phyloP scores from a whole-genome alignment of 768 basidiomycete species.

The Sistotremastrum niveocremeum region DNA sequence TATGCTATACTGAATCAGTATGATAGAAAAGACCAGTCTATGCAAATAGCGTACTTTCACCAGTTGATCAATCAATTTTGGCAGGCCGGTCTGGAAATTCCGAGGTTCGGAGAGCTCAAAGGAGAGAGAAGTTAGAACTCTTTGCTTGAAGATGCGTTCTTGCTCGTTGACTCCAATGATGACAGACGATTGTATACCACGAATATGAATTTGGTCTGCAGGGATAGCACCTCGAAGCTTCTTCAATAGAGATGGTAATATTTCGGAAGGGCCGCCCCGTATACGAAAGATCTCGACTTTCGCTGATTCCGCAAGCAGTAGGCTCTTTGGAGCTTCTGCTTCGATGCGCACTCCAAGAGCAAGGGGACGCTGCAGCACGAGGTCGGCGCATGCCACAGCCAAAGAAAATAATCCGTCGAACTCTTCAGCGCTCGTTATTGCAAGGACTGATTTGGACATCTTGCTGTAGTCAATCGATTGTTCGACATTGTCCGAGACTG shows the following conservation, averaged over 20 bases:
- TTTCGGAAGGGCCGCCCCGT: not conserved
- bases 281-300: constrained; percentile 10
- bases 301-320: constrained; percentile 18
- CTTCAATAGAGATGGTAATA: no score
- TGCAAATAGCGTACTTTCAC: no score
- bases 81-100: no score
- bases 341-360: constrained; percentile 11
- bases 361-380: constrained; percentile 8
- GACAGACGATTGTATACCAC: constrained; percentile 16
- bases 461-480: constrained; percentile 27
- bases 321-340: constrained; percentile 12
- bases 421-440: constrained; percentile 9
- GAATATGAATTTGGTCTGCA: constrained; percentile 6
- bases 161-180: constrained; percentile 30
- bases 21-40: no score
- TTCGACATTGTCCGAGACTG: constrained; percentile 14
- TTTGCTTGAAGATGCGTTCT: constrained; percentile 27
- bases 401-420: constrained; percentile 2
- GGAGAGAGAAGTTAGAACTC: constrained; percentile 22
- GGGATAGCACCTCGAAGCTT: no score
- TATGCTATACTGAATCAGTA: constrained; percentile 11
- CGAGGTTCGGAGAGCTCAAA: not conserved
- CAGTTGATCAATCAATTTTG: no score
- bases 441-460: constrained; percentile 3
- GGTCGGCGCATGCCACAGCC: constrained; percentile 6